These are phyloP conservation scores for Obba rivulosa DNA, from an alignment of 768 basidiomycete species.

Conservation along the genomic window DNA sequence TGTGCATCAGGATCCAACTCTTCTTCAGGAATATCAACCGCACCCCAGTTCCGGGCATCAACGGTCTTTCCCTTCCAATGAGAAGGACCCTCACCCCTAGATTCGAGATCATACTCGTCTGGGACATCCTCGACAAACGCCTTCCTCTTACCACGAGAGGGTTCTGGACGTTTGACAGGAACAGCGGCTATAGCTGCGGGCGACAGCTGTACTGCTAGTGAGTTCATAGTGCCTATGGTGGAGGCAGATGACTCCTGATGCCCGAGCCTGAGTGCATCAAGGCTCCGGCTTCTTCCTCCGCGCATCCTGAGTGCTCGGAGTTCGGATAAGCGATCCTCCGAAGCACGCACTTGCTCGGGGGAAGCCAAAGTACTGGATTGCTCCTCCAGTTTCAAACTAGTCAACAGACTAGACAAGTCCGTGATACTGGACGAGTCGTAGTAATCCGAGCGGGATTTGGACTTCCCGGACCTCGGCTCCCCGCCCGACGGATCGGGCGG, in stretches of 20 bases:
- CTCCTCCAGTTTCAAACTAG: too few relatives aligned
- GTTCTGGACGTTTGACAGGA: neutral
- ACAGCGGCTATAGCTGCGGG: neutral
- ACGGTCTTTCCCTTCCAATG: constrained; percentile 12
- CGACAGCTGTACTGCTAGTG: neutral
- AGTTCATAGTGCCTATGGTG: neutral
- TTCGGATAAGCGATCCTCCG: too few relatives aligned
- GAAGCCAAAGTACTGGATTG: too few relatives aligned
- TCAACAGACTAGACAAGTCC: too few relatives aligned
- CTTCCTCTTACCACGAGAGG: neutral
- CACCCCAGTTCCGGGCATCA: constrained; percentile 18
- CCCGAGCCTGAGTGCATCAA: too few relatives aligned
- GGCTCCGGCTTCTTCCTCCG: too few relatives aligned
- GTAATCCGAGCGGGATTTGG: too few relatives aligned
- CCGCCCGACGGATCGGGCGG: too few relatives aligned
- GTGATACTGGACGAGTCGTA: too few relatives aligned
- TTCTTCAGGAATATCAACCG: constrained; percentile 2
- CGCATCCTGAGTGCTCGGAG: too few relatives aligned
- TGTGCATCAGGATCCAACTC: constrained; percentile 15
- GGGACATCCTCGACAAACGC: neutral
- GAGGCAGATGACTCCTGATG: neutral
- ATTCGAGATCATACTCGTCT: neutral
- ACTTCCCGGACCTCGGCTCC: too few relatives aligned
- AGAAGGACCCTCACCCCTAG: constrained; percentile 12
- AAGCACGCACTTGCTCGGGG: too few relatives aligned